Conservation (phyloP, 192 early-diverging fungal species). For the Coemansia sp. region DNA sequence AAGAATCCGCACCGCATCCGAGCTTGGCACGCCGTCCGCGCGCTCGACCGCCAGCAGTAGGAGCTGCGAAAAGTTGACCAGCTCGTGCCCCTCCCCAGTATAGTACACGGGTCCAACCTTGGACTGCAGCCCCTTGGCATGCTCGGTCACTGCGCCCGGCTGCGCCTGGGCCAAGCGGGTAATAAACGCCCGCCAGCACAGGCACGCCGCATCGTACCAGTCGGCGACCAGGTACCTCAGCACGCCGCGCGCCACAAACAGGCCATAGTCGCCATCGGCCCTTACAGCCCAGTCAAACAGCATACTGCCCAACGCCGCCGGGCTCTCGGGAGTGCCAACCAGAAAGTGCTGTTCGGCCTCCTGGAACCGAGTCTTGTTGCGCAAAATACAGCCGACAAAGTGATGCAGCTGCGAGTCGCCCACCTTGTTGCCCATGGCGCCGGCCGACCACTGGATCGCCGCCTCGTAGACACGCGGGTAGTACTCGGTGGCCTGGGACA, state of each 20-base stretch:
- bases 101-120: constrained; percentile 48
- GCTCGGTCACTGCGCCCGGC: constrained; percentile 10
- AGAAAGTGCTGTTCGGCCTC: constrained; percentile 84
- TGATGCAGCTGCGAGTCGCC: constrained; percentile 46
- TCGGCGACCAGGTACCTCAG: constrained; percentile 66
- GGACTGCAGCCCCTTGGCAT: constrained; percentile 24
- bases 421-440: constrained; percentile 9
- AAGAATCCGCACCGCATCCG: constrained; percentile 13
- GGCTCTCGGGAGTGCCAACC: constrained; percentile 78
- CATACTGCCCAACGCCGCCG: constrained; percentile 64
- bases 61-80: constrained; percentile 63
- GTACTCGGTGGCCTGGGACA: constrained; percentile 49
- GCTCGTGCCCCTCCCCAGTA: constrained; percentile 38
- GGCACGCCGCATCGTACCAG: constrained; percentile 49
- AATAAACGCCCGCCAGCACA: constrained; percentile 50
- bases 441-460: constrained; percentile 46
- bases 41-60: constrained; percentile 62
- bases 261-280: constrained; percentile 61
- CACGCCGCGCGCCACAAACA: constrained; percentile 72
- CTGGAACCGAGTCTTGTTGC: constrained; percentile 61
- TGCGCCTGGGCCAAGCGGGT: constrained; percentile 13
- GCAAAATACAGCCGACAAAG: constrained; percentile 38
- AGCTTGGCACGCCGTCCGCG: constrained; percentile 21
- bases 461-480: constrained; percentile 40
- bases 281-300: constrained; percentile 69